Evolutionary conservation across 2,329 filamentous ascomycete genomes (phyloP).

Genomic region (Fusarium scirpi): DNA sequence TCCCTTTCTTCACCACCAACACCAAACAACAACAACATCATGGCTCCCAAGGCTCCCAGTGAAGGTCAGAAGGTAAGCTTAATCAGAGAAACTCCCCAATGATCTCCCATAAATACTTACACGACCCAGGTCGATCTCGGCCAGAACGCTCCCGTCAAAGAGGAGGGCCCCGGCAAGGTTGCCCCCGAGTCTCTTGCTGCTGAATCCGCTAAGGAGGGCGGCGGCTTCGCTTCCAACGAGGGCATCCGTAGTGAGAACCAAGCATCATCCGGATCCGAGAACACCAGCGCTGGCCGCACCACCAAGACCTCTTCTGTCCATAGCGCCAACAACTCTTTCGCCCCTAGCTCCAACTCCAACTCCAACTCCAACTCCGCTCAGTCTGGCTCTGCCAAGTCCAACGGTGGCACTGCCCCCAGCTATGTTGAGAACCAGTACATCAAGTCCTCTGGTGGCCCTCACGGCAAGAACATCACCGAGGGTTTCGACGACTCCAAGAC

Average conservation of each 20-base stretch:
- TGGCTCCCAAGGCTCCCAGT: constrained; percentile 37
- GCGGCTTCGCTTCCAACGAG: constrained; percentile 71
- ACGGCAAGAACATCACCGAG: constrained; percentile 60
- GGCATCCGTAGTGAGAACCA: constrained; percentile 53
- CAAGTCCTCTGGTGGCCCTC: constrained; percentile 52
- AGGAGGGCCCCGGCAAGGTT: constrained; percentile 74
- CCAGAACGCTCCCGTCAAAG: constrained; percentile 61
- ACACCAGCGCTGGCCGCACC: constrained; percentile 11
- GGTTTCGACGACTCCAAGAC: constrained; percentile 51
- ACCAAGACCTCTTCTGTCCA: constrained; percentile 5
- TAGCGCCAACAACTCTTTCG: constrained; percentile 9
- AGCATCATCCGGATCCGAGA: constrained; percentile 11
- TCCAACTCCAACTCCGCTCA: constrained; percentile 3
- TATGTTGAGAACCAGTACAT: constrained; percentile 54
- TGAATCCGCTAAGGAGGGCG: constrained; percentile 72
- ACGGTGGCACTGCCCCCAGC: constrained; percentile 51
- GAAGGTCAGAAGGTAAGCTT: constrained; percentile 43
- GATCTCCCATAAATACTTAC: constrained; percentile 10
- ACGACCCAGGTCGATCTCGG: constrained; percentile 59
- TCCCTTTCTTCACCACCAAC: not conserved
- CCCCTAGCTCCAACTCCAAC: constrained; percentile 1
- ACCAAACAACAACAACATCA: constrained; percentile 12
- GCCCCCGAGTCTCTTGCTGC: constrained; percentile 79
- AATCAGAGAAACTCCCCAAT: not conserved
- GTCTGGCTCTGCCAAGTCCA: constrained; percentile 6